A percentile compares a stretch with the other conserved stretches of the same genome.
These are phyloP conservation scores for Verbascum thapsus DNA, from an alignment of 257 asterid species.

Conservation along the genomic window DNA sequence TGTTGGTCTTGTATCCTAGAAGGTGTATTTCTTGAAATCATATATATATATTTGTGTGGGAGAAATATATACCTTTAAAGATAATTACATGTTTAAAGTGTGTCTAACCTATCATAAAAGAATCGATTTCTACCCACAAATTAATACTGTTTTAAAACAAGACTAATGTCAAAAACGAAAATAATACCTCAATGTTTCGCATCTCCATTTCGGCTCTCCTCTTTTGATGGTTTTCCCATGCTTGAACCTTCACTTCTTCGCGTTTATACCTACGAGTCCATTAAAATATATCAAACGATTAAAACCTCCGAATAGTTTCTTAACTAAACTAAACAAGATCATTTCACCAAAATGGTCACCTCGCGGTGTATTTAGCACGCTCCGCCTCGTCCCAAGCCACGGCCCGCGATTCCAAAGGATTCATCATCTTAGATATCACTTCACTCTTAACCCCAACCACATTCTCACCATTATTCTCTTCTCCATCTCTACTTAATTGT, in stretches of 20 bases:
- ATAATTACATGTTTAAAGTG: too few species aligned
- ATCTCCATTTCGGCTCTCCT: slow-evolving; percentile 88
- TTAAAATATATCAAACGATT: too few species aligned
- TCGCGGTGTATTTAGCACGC: slow-evolving; percentile 86
- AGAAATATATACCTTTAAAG: too few species aligned
- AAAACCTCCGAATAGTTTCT: too few species aligned
- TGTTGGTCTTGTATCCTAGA: too few species aligned
- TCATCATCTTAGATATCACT: slow-evolving; percentile 37
- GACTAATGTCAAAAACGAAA: too few species aligned
- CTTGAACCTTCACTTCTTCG: slow-evolving; percentile 89
- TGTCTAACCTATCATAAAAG: too few species aligned
- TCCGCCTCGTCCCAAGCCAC: slow-evolving; percentile 96
- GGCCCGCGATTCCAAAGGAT: slow-evolving; percentile 74
- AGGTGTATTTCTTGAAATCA: too few species aligned
- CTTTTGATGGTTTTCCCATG: slow-evolving; percentile 91
- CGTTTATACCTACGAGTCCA: slow-evolving; percentile 66
- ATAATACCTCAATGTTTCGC: slow-evolving; percentile 74
- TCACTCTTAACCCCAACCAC: slow-evolving; percentile 22
- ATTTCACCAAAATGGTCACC: slow-evolving; percentile 42
- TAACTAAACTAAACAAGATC: neutral
- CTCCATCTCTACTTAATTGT: slow-evolving; percentile 42
- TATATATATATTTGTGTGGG: too few species aligned
- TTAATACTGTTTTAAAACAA: too few species aligned
- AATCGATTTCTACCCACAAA: too few species aligned
- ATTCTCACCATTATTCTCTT: slow-evolving; percentile 32